phyloP scores from a whole-genome alignment of 352 stramenopile species.

The Pythium sp. region DNA sequence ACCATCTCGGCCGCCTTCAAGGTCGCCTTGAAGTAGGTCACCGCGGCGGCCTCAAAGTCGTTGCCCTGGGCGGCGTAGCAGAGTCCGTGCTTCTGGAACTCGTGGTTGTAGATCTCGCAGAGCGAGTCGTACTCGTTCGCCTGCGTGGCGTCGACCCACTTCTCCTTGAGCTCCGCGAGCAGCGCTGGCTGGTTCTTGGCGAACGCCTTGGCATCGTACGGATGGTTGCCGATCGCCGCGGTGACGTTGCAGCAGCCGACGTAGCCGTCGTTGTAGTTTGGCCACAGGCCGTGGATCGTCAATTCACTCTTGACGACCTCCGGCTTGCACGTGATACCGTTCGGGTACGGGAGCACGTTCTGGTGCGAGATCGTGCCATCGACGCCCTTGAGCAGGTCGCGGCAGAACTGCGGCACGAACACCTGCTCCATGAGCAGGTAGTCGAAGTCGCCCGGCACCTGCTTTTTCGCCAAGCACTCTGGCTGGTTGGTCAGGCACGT shows the following conservation, averaged over 20 bases:
- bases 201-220: conserved; percentile 50
- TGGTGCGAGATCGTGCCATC: conserved; percentile 80
- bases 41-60: conserved; percentile 17
- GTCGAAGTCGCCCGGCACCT: conserved; percentile 71
- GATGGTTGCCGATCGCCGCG: conserved; percentile 45
- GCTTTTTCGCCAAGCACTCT: conserved; percentile 58
- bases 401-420: conserved; percentile 82
- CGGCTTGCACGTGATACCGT: conserved; percentile 44
- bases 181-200: conserved; percentile 44
- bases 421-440: conserved; percentile 78
- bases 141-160: conserved; percentile 49
- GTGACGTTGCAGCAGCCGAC: conserved; percentile 67
- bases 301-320: conserved; percentile 52
- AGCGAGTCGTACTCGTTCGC: conserved; percentile 30
- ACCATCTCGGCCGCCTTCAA: conserved; percentile 15
- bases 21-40: conserved; percentile 22
- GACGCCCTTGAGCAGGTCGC: conserved; percentile 66
- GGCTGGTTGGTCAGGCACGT: conserved; percentile 56
- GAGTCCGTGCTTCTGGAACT: conserved; percentile 86
- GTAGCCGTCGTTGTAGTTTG: conserved; percentile 77
- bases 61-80: conserved; percentile 55
- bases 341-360: conserved; percentile 64
- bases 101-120: conserved; percentile 85
- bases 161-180: conserved; percentile 48
- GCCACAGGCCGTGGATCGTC: conserved; percentile 77